Conservation (phyloP, 345 rosid genomes). For the Rubroshorea leprosula region DNA sequence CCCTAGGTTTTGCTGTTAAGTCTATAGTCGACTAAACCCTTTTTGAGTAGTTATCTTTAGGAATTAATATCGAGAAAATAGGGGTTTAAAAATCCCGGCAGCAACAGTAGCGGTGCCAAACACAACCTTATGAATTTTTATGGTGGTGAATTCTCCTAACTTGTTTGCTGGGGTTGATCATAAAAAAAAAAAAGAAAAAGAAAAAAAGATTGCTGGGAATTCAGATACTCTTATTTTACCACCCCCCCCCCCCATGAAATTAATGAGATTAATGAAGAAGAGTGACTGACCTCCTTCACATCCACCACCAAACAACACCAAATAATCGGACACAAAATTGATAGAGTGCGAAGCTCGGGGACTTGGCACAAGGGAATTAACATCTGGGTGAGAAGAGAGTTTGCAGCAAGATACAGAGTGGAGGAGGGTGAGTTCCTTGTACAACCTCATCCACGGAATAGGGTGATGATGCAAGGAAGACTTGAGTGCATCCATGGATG, state of each 20-base stretch:
- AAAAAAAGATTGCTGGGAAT: neutral
- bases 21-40: no score
- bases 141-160: no score
- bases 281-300: slow-evolving; percentile 76
- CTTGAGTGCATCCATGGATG: slow-evolving; percentile 51
- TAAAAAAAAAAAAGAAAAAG: neutral
- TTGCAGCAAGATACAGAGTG: slow-evolving; percentile 56
- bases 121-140: no score
- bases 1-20: no score
- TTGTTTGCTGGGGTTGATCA: no score
- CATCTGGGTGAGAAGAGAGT: slow-evolving; percentile 38
- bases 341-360: slow-evolving; percentile 97
- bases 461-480: slow-evolving; percentile 31
- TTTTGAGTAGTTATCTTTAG: no score
- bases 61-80: no score
- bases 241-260: no score
- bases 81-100: no score
- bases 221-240: neutral
- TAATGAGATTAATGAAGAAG: neutral
- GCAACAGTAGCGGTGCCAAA: no score
- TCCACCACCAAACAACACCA: slow-evolving; percentile 92
- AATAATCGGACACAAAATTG: slow-evolving; percentile 75
- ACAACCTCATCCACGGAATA: slow-evolving; percentile 61
- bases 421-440: slow-evolving; percentile 46
- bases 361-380: slow-evolving; percentile 39